phyloP scores from a whole-genome alignment of 345 rosid genomes.

The Aegle marmelos region DNA sequence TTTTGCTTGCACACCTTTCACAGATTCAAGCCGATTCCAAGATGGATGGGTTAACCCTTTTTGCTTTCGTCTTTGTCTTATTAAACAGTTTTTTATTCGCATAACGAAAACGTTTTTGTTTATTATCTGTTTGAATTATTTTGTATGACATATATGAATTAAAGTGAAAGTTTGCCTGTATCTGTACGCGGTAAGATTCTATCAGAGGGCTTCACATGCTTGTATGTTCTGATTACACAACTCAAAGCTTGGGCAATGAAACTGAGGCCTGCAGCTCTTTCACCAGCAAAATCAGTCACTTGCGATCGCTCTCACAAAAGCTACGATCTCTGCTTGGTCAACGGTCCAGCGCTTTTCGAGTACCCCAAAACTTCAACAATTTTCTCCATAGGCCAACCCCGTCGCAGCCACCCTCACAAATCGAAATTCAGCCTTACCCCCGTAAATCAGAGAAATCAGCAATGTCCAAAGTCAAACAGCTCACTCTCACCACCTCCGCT shows the following conservation, averaged over 20 bases:
- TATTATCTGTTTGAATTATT: too few species aligned
- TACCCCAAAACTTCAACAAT: constrained; percentile 26
- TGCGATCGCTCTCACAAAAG: constrained; percentile 32
- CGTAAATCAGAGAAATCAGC: constrained; percentile 29
- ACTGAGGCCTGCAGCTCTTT: background rate
- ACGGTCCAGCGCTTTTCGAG: constrained; percentile 32
- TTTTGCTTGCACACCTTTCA: background rate
- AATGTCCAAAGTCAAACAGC: constrained; percentile 35
- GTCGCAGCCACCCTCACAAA: background rate
- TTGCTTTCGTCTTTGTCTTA: too few species aligned
- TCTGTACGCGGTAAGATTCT: too few species aligned
- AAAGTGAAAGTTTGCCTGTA: too few species aligned
- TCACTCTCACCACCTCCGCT: constrained; percentile 23
- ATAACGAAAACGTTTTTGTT: too few species aligned
- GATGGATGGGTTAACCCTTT: background rate
- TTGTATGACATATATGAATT: too few species aligned
- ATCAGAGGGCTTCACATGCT: background rate
- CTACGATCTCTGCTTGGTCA: constrained; percentile 38
- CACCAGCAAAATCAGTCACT: constrained; percentile 17
- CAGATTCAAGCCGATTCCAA: background rate
- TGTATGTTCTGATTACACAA: background rate
- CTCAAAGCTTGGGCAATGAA: background rate
- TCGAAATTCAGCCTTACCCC: constrained; percentile 38
- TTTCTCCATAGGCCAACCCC: constrained; percentile 16
- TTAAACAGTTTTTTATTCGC: too few species aligned